These are phyloP conservation scores for Russula earlei DNA, from an alignment of 768 basidiomycete genomes.

Conservation along the genomic window DNA sequence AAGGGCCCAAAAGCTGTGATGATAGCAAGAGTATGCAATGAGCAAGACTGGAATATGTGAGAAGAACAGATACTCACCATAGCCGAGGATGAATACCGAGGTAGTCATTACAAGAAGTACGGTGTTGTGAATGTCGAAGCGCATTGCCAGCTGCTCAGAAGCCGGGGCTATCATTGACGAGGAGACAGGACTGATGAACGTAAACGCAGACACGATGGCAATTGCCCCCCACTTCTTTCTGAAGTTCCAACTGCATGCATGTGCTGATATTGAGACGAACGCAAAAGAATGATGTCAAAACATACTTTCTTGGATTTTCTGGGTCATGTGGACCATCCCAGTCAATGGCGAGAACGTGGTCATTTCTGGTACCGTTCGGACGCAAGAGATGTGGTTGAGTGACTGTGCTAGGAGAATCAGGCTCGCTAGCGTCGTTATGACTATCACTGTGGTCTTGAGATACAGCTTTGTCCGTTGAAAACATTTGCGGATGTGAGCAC, in stretches of 20 bases:
- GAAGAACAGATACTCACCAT: slow-evolving; percentile 32
- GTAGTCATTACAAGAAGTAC: slow-evolving; percentile 47
- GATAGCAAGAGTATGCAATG: not conserved
- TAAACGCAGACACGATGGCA: slow-evolving; percentile 49
- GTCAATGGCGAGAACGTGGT: not conserved
- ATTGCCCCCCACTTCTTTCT: slow-evolving; percentile 32
- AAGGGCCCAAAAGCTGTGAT: slow-evolving; percentile 43
- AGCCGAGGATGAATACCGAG: slow-evolving; percentile 42
- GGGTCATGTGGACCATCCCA: slow-evolving; percentile 17
- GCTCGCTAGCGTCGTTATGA: not conserved
- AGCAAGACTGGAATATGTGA: not conserved
- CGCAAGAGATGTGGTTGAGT: not conserved
- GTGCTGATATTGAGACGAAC: not conserved
- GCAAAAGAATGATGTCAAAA: not conserved
- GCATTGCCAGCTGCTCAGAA: slow-evolving; percentile 35
- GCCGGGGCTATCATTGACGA: slow-evolving; percentile 74
- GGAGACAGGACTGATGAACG: slow-evolving; percentile 56
- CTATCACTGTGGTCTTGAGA: not conserved
- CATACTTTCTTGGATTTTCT: slow-evolving; percentile 12
- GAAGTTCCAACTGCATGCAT: slow-evolving; percentile 7
- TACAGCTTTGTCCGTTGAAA: not conserved
- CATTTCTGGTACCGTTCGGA: not conserved
- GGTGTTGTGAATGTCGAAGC: slow-evolving; percentile 45
- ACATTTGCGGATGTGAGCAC: not conserved
- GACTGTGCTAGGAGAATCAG: not conserved